Base-by-base conservation (phyloP, 176 grass and related monocot species). In the Eleusine indica region DNA sequence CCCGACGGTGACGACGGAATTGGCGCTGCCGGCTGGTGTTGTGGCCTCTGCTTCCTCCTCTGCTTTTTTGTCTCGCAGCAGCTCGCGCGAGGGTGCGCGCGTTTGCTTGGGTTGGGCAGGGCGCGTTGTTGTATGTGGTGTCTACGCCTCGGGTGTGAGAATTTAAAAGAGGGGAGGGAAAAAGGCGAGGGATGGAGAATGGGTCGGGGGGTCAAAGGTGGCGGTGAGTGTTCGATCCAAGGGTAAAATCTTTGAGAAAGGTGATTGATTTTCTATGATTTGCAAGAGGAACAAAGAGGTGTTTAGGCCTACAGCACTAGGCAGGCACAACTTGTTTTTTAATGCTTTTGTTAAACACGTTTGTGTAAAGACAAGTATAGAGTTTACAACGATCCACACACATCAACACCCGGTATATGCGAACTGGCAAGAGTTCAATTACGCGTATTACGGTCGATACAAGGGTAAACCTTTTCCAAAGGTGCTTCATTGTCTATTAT, bases 131-230 rank as follows among this genome's bases (percentile, higher is more conserved):
- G 43, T 64, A 41, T 73, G 74, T 18, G 22, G 82, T 54, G 77
- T 61, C 60, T 68, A 80, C 17, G 82, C 38, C 62, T 42, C 57
- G 78, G 56, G 85, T 0, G 73, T 30, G 65, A 40, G 77, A 78
- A 74, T 84, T 85, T 84, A 83, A 89, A 89, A 89, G 7, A 86
- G 80, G 75, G 13, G 51, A 39, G 64, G 44, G 49, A 38, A 66
- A 84, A 85, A 66, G 56, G 22, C 22, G 4, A 46, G 9, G 32
- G 42, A 22, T 14, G 15, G 42, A 2, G 61, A 18, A 19, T 35
- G 37, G 56, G 82, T 70, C 67, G 61, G 73, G 46, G 68, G 52
- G 92, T 91, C 80, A 89, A 91, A 89, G 79, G 71, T 52, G 71
- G 74, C 9, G 58, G 70, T 64, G 38, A 76, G 47, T 58, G 9